Evolutionary conservation across 495 filamentous ascomycete genomes (phyloP).

Genomic region (Baudoinia panamericana): DNA sequence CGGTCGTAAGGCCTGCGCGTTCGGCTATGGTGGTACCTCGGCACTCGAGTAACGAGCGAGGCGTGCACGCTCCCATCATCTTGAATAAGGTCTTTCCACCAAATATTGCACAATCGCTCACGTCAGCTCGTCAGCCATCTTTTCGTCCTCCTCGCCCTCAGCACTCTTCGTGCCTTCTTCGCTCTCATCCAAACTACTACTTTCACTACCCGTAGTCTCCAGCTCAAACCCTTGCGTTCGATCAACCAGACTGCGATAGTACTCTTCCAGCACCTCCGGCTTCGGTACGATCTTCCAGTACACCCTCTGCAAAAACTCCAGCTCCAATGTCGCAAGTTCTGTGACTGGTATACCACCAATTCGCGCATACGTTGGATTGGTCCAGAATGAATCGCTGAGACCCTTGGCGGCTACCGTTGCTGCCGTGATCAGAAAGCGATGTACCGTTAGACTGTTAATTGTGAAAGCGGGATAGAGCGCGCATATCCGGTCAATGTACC

Average conservation of each 20-base stretch:
- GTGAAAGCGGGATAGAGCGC: conserved; percentile 84
- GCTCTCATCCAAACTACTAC: conserved; percentile 7
- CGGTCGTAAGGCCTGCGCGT: too few species aligned
- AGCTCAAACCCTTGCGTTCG: conserved; percentile 49
- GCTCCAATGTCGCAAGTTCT: conserved; percentile 82
- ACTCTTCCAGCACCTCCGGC: conserved; percentile 81
- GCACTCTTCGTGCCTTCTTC: conserved; percentile 7
- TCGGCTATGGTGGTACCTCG: too few species aligned
- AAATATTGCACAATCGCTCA: not conserved
- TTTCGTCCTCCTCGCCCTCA: conserved; percentile 5
- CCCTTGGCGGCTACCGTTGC: conserved; percentile 94
- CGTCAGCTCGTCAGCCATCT: conserved; percentile 8
- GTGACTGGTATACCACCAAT: conserved; percentile 81
- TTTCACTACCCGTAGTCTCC: conserved; percentile 20
- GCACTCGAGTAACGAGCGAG: too few species aligned
- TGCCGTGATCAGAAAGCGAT: conserved; percentile 90
- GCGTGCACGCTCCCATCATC: too few species aligned
- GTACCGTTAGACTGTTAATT: conserved; percentile 85
- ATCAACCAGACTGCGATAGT: conserved; percentile 77
- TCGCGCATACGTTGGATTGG: conserved; percentile 85
- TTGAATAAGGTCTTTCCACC: too few species aligned
- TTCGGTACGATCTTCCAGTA: conserved; percentile 96
- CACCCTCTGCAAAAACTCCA: conserved; percentile 82
- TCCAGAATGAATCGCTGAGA: conserved; percentile 93
- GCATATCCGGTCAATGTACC: conserved; percentile 95